phyloP scores from a whole-genome alignment of 192 early-diverging fungal species.

The Coemansia sp. region DNA sequence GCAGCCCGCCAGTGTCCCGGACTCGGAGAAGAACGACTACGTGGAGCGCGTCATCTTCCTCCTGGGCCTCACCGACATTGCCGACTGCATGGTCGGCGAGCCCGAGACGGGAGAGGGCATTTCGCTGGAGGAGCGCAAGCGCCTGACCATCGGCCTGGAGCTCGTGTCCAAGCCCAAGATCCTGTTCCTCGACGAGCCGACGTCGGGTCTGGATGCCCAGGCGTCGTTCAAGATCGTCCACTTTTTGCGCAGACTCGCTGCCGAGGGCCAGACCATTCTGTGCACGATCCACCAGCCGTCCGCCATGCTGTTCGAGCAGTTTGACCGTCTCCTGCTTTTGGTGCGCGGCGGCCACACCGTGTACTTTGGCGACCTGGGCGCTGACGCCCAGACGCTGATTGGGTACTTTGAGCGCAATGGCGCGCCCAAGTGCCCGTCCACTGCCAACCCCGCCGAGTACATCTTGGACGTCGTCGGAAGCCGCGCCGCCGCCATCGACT shows the following conservation, averaged over 20 bases:
- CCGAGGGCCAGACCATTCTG: slow-evolving; percentile 70
- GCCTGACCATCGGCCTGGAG: slow-evolving; percentile 85
- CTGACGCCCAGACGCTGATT: slow-evolving; percentile 65
- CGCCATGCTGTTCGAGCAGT: slow-evolving; percentile 81
- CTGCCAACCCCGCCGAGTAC: slow-evolving; percentile 86
- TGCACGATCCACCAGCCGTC: slow-evolving; percentile 91
- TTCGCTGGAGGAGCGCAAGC: slow-evolving; percentile 86
- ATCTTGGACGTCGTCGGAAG: slow-evolving; percentile 82
- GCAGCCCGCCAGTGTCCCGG: slow-evolving; percentile 65
- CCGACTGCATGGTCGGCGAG: slow-evolving; percentile 74
- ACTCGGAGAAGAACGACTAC: slow-evolving; percentile 68
- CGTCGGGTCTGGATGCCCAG: slow-evolving; percentile 82
- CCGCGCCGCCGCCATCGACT: slow-evolving; percentile 53
- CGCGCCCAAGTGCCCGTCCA: slow-evolving; percentile 63
- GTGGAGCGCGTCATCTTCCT: slow-evolving; percentile 77
- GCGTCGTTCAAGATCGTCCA: slow-evolving; percentile 75
- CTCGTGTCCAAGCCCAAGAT: slow-evolving; percentile 78
- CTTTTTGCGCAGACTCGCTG: slow-evolving; percentile 69
- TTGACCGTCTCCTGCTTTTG: slow-evolving; percentile 82
- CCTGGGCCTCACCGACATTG: slow-evolving; percentile 75
- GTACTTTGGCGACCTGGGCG: slow-evolving; percentile 82
- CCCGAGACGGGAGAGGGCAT: slow-evolving; percentile 75
- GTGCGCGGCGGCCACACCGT: slow-evolving; percentile 79
- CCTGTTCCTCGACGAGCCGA: slow-evolving; percentile 91
- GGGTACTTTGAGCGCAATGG: slow-evolving; percentile 78